Conservation (phyloP, 192 early-diverging fungal genomes). For the Entomortierella chlamydospora region DNA sequence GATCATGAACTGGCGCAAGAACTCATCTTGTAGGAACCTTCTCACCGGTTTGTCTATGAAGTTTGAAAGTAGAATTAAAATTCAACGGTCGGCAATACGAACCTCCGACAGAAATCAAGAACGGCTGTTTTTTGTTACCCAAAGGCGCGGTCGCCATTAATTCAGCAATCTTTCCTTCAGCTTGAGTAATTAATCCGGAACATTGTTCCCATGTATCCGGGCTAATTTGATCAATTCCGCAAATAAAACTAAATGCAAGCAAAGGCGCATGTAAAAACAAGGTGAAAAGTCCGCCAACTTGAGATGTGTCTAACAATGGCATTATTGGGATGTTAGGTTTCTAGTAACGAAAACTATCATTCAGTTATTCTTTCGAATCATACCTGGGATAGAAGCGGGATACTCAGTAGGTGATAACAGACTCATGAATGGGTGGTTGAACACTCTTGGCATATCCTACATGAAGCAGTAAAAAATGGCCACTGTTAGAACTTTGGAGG, state of each 20-base stretch:
- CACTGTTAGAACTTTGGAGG: too few species aligned
- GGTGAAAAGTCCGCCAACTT: constrained; percentile 93
- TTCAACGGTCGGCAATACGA: too few species aligned
- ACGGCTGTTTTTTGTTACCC: constrained; percentile 47
- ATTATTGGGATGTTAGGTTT: neutral
- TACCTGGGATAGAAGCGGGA: constrained; percentile 84
- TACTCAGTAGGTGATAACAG: constrained; percentile 93
- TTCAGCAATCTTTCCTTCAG: constrained; percentile 68
- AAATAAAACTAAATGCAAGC: constrained; percentile 89
- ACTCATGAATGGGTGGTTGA: constrained; percentile 87
- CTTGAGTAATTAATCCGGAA: constrained; percentile 59
- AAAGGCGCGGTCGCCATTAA: constrained; percentile 53
- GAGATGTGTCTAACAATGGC: constrained; percentile 57
- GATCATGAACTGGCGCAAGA: constrained; percentile 89
- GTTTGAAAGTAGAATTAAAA: too few species aligned
- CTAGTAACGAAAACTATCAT: neutral
- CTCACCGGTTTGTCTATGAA: constrained; percentile 57
- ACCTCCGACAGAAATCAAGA: too few species aligned
- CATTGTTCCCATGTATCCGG: constrained; percentile 79
- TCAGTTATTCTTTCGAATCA: neutral
- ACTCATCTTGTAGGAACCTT: constrained; percentile 91
- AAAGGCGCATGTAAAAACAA: constrained; percentile 93
- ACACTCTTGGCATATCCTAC: constrained; percentile 84
- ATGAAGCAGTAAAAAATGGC: neutral
- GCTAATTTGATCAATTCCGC: constrained; percentile 70